Conservation (phyloP, 78 protist species). For the Dictyostelium discoideum region dicty_2.7 NC_007090.3:4859501-4860000, state of each 20-base stretch:
- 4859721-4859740: not conserved
- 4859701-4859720: not conserved
- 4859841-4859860: slow-evolving; percentile 31
- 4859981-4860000: not conserved
- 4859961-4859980: not conserved
- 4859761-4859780: too few relatives aligned
- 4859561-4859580: not conserved
- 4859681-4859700: slow-evolving; percentile 7
- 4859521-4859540: not conserved
- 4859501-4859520: not conserved
- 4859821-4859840: slow-evolving; percentile 12
- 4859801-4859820: too few relatives aligned
- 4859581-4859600: not conserved
- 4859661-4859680: slow-evolving; percentile 4
- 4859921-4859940: not conserved
- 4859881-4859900: not conserved
- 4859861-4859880: not conserved
- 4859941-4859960: not conserved
- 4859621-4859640: not conserved
- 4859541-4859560: slow-evolving; percentile 11
- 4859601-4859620: not conserved
- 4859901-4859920: slow-evolving; percentile 48
- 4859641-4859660: not conserved
- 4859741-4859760: not conserved
- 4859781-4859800: too few relatives aligned